phyloP scores from a whole-genome alignment of 768 basidiomycete genomes.

The Pleurotus djamor region DNA sequence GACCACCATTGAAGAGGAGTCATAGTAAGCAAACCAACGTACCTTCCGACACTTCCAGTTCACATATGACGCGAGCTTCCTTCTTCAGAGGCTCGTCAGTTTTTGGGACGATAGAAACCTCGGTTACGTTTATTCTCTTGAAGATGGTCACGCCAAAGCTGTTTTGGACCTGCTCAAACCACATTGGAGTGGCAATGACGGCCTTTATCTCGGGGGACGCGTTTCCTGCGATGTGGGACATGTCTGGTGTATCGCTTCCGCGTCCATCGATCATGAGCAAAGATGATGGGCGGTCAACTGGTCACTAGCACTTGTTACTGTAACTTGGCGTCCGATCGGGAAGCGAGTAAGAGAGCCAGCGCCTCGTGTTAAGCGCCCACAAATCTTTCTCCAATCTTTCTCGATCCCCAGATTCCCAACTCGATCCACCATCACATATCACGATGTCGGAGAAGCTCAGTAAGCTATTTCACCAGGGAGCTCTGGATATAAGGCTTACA shows the following conservation, averaged over 20 bases:
- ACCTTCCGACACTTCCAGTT: constrained; percentile 22
- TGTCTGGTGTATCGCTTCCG: not conserved
- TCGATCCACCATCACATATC: no score
- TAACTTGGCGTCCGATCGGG: no score
- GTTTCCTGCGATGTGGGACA: constrained; percentile 12
- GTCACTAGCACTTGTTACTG: no score
- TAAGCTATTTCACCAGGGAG: no score
- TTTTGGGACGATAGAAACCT: constrained; percentile 20
- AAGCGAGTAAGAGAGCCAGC: no score
- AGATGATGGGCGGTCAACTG: no score
- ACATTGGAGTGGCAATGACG: not conserved
- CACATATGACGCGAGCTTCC: constrained; percentile 25
- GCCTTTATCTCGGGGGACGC: constrained; percentile 14
- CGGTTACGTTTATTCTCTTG: constrained; percentile 13
- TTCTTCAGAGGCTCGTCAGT: constrained; percentile 24
- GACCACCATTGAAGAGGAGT: constrained; percentile 12
- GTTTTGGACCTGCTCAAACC: not conserved
- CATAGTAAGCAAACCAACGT: constrained; percentile 6
- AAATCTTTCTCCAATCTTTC: no score
- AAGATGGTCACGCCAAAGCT: constrained; percentile 16
- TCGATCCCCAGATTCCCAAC: no score
- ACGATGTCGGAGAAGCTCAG: no score
- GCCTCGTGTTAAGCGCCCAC: no score
- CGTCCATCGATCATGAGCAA: no score
- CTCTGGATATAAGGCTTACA: no score